Evolutionary conservation across 768 basidiomycete genomes (phyloP), one percentile per base, ranked within the genome.

Genomic region (Leccinum fibrillosum): DNA sequence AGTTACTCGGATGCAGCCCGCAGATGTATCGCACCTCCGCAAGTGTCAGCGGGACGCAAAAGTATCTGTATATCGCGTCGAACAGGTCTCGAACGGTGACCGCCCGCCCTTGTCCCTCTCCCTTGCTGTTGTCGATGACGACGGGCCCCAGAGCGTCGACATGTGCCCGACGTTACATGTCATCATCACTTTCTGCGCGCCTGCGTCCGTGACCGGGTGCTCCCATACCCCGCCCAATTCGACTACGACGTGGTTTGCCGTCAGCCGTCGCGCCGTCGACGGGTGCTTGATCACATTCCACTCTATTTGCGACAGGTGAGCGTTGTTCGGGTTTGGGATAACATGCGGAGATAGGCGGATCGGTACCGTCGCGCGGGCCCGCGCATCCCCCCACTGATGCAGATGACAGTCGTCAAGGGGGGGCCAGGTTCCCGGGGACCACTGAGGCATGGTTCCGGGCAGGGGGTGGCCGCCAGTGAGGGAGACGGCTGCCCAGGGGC

Each of bases 41-140:
- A 12, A 57, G 60, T 4, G 77, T 77, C 48, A 86, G 64, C 2
- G 76, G 76, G 25, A 57, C 64, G 55, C 76, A 80, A 66, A 85
- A 76, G 66, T 82, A 83, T 1, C 69, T 63, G 62, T 81, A 75
- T 17, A 86, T 76, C 8, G 76, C 80, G 39, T 79, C 72, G 21
- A 86, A 69, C 60, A 85, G 47, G 62, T 83, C 80, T 49, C 69
- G 58, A 12, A 85, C 64, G 9, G 77, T 80, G 30, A 81, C 70
- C 0, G 59, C 52, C 17, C 65, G 59, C 9, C 42, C n/a, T 19
- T 44, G 10, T 19, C 19, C 42, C 11, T 44, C 19, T 5, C 39
- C 39, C n/a, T 42, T 60, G 58, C 8, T 69, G 72, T 9, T 19
- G 19, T 77, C 64, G 52, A 85, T 63, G 39, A 76, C 58, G 56